Conservation (phyloP, 139 green algal species). For the Haematococcus lacustris region DNA sequence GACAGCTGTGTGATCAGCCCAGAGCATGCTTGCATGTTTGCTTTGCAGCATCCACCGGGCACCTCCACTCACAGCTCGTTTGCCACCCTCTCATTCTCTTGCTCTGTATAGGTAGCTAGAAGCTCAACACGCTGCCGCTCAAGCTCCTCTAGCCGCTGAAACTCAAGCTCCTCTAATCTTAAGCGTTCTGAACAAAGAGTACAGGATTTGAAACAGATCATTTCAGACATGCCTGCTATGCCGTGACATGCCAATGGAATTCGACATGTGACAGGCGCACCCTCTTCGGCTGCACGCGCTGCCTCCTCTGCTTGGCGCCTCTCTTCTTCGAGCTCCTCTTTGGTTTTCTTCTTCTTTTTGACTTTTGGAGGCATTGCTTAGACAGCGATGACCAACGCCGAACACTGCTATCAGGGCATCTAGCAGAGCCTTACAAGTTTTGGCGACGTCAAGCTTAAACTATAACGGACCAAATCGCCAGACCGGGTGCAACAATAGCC, state of each 20-base stretch:
- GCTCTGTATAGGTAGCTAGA: conserved; percentile 1
- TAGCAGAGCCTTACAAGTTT: too few species aligned
- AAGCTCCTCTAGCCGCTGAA: conserved; percentile 25
- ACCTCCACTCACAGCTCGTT: conserved; percentile 20
- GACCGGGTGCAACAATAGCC: too few species aligned
- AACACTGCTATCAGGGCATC: too few species aligned
- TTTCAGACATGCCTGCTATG: neutral
- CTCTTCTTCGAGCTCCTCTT: conserved; percentile 39
- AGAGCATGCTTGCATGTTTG: too few species aligned
- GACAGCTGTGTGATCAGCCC: too few species aligned
- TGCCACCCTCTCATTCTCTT: conserved; percentile 17
- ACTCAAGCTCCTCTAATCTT: conserved; percentile 17
- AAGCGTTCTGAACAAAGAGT: neutral
- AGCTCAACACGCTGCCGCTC: conserved; percentile 27
- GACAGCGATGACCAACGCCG: too few species aligned
- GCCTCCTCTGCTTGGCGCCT: conserved; percentile 28
- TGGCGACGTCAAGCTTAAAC: too few species aligned
- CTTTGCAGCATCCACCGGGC: too few species aligned
- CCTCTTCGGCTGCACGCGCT: conserved; percentile 29
- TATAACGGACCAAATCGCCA: too few species aligned
- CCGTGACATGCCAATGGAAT: neutral
- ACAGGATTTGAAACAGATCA: too few species aligned
- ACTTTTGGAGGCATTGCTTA: conserved; percentile 21
- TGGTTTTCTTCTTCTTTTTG: conserved; percentile 43
- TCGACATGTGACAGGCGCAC: conserved; percentile 8